phyloP scores from a whole-genome alignment of 2,329 filamentous ascomycete species.

The Penicillium sp. region DNA sequence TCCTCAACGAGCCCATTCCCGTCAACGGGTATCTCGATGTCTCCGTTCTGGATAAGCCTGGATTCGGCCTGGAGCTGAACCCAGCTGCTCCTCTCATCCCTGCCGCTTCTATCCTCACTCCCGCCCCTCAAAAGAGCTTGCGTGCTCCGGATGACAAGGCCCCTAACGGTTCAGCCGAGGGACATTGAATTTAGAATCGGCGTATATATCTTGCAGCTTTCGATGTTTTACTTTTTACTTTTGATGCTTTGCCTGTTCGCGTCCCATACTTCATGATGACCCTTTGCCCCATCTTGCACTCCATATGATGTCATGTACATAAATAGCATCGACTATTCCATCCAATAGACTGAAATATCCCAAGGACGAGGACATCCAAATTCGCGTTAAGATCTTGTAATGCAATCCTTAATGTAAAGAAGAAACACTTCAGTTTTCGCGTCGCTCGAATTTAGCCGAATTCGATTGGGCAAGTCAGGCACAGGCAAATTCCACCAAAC shows the following conservation, averaged over 20 bases:
- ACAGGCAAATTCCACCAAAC: slow-evolving; percentile 1
- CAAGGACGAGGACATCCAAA: background rate
- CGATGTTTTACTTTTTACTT: slow-evolving; percentile 1
- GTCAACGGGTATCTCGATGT: slow-evolving; percentile 79
- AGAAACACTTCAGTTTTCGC: background rate
- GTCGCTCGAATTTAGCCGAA: background rate
- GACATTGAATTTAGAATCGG: slow-evolving; percentile 9
- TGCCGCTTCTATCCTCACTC: slow-evolving; percentile 71
- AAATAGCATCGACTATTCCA: slow-evolving; percentile 19
- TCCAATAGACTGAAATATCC: slow-evolving; percentile 20
- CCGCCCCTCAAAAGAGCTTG: slow-evolving; percentile 57
- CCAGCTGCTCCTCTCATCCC: slow-evolving; percentile 79
- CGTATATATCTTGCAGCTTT: slow-evolving; percentile 11
- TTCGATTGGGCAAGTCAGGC: background rate
- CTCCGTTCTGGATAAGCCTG: slow-evolving; percentile 80
- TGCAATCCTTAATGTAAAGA: background rate
- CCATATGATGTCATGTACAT: slow-evolving; percentile 25
- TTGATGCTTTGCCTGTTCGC: background rate
- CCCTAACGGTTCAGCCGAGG: slow-evolving; percentile 26
- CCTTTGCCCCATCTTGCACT: slow-evolving; percentile 6
- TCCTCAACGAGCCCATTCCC: slow-evolving; percentile 87
- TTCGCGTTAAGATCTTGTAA: background rate
- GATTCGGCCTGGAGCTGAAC: slow-evolving; percentile 87
- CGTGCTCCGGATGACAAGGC: slow-evolving; percentile 40
- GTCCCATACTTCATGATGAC: slow-evolving; percentile 10